phyloP scores from a whole-genome alignment of 1,139 yeast species.

The Taphrina communis region DNA sequence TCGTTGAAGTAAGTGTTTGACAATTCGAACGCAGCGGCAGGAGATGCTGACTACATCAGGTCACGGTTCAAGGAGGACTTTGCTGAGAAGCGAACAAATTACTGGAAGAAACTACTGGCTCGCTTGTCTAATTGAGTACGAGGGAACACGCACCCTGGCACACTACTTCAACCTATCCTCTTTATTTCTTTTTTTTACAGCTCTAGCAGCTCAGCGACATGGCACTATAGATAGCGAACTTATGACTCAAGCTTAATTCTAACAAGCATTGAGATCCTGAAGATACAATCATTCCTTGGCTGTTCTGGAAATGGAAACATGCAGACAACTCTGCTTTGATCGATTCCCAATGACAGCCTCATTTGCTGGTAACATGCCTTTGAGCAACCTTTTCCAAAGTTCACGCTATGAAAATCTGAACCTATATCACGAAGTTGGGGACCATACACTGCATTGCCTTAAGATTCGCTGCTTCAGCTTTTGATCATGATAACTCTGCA shows the following conservation, averaged over 20 bases:
- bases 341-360: too few relatives aligned
- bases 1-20: not conserved
- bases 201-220: slow-evolving; percentile 1
- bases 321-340: too few relatives aligned
- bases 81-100: slow-evolving; percentile 1
- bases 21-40: not conserved
- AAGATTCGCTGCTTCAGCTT: too few relatives aligned
- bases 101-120: slow-evolving; percentile 16
- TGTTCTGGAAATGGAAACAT: not conserved
- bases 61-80: slow-evolving; percentile 28
- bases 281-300: not conserved
- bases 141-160: not conserved
- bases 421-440: too few relatives aligned
- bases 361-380: too few relatives aligned
- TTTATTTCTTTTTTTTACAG: too few relatives aligned
- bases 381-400: too few relatives aligned
- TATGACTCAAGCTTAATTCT: not conserved
- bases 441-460: too few relatives aligned
- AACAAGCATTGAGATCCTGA: too few relatives aligned
- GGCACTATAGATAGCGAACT: not conserved
- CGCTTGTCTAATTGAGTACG: slow-evolving; percentile 2
- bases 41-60: not conserved
- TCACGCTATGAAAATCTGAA: too few relatives aligned
- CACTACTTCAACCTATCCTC: not conserved
- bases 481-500: too few relatives aligned